Evolutionary conservation across 1,284 basidiomycete species (phyloP).

Genomic region (Cryptococcus sp.): DNA sequence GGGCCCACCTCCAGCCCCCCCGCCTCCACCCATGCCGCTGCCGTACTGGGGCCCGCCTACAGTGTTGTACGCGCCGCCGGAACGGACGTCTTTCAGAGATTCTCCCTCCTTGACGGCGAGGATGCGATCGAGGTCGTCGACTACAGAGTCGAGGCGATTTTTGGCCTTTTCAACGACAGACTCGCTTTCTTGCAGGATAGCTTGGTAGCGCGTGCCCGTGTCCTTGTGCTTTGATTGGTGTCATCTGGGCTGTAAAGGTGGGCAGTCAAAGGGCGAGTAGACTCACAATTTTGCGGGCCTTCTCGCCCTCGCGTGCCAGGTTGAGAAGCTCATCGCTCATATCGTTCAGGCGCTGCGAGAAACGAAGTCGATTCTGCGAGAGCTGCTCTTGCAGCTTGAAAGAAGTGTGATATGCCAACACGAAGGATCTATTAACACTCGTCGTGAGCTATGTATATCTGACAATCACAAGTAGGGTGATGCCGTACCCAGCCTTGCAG

Average conservation of each 20-base stretch:
- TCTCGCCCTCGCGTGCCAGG: constrained; percentile 87
- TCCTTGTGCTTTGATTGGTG: constrained; percentile 69
- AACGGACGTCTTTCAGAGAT: constrained; percentile 71
- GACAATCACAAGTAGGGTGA: neutral
- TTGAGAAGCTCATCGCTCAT: constrained; percentile 91
- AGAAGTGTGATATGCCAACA: constrained; percentile 78
- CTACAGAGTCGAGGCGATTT: constrained; percentile 76
- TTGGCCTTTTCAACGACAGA: constrained; percentile 83
- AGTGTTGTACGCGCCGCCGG: constrained; percentile 6
- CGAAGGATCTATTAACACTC: constrained; percentile 64
- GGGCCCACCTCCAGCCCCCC: constrained; percentile 36
- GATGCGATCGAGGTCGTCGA: constrained; percentile 93
- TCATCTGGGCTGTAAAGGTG: neutral
- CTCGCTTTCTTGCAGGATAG: constrained; percentile 85
- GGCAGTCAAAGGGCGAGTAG: neutral
- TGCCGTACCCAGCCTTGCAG: constrained; percentile 82
- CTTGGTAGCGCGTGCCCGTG: constrained; percentile 79
- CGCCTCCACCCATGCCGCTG: constrained; percentile 16
- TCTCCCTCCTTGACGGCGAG: constrained; percentile 93
- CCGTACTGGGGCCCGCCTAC: constrained; percentile 2
- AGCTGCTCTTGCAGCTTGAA: constrained; percentile 85
- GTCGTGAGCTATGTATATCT: neutral
- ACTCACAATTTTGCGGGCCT: constrained; percentile 77
- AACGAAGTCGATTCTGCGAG: constrained; percentile 81
- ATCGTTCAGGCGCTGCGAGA: constrained; percentile 80